Evolutionary conservation across 768 basidiomycete species (phyloP).

Genomic region (Tulasnella sp.): DNA sequence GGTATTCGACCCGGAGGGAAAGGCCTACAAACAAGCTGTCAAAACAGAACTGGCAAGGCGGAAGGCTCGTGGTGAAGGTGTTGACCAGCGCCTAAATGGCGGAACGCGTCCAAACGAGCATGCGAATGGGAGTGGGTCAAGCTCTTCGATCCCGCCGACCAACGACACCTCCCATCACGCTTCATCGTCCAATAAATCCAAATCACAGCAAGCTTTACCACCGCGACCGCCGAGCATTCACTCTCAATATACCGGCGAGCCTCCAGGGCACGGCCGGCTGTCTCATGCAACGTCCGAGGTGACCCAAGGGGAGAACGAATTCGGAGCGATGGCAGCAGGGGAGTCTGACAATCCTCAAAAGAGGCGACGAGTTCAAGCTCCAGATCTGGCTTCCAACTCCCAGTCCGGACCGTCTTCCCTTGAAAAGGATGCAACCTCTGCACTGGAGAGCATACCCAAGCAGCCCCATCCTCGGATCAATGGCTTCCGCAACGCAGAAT

Average conservation of each 20-base stretch:
- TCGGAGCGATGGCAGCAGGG: background rate
- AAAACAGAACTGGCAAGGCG: constrained; percentile 54
- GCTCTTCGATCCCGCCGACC: background rate
- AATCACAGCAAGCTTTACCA: too few species aligned
- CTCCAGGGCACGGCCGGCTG: background rate
- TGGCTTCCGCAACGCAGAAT: background rate
- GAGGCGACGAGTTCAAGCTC: background rate
- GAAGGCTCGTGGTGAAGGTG: constrained; percentile 36
- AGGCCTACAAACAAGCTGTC: constrained; percentile 63
- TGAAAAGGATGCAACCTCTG: background rate
- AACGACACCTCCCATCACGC: background rate
- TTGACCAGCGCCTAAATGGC: background rate
- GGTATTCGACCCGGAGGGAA: constrained; percentile 78
- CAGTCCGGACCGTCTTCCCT: background rate
- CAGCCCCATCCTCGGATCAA: background rate
- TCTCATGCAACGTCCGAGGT: background rate
- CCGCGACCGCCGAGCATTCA: background rate
- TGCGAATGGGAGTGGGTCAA: background rate
- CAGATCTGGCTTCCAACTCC: background rate
- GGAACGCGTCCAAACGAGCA: background rate
- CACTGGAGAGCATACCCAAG: background rate
- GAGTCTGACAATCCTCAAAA: background rate
- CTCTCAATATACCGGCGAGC: background rate
- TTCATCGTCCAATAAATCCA: too few species aligned
- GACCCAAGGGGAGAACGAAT: background rate